Base-by-base conservation (phyloP, 176 grass and related monocot species). In the Tillandsia leiboldiana region DNA sequence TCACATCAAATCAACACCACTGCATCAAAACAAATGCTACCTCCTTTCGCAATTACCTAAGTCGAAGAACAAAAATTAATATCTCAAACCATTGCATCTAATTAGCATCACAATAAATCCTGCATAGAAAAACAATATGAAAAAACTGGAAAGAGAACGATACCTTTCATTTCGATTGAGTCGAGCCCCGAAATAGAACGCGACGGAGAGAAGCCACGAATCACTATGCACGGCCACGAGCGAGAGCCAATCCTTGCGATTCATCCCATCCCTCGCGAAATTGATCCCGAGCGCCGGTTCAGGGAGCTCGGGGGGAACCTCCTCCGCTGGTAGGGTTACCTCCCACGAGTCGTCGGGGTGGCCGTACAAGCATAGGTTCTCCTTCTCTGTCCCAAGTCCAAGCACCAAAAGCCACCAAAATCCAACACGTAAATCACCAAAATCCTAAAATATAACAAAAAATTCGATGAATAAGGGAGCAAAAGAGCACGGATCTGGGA, bases 151-250 rank as follows among this genome's bases (percentile, higher is more conserved):
- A 73, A 53, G 29, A 54, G 20, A 17, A 29, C 29, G 56, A 53
- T 51, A 79, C 77, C 77, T 79, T 9, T 79, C 77, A 64, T 79
- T 79, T 23, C 77, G 77, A 58, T 79, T 79, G 29, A 78, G 75
- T 6, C 75, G 75, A 57, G 66, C 75, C 51, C 75, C 75, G 12
- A 78, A 59, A 49, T 78, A 78, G 51, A 78, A 78, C 3, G 75
- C 53, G 51, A 78, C 75, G 49, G 75, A 69, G 13, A 78, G 75
- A 26, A 78, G 75, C 75, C 75, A 78, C 2, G 75, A 78, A 15
- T 78, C 75, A 6, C 75, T 78, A 49, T 78, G 75, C 11, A 78
- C 75, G 10, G 75, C 75, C 14, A 78, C 69, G 3, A 78, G 75
- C 42, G 75, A 70, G 15, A 78, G 75, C 75, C 75, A 78, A 50